Evolutionary conservation across 1,139 yeast genomes (phyloP), one percentile per base, ranked within the genome.

Genomic region (Scheffersomyces insectosa): DNA sequence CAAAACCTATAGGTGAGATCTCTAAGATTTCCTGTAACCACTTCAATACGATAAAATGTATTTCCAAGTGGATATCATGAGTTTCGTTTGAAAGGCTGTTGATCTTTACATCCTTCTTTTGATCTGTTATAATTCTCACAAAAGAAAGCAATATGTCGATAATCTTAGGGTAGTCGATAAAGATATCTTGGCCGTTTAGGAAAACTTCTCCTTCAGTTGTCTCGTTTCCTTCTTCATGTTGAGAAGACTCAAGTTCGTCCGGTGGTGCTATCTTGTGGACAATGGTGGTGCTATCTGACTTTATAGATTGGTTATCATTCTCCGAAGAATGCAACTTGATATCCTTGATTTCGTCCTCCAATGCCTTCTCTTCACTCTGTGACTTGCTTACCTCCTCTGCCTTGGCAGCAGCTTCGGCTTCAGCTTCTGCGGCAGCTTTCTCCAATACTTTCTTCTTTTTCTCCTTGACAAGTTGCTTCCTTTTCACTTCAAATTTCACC

Each of bases 151-250:
- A 66, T 37, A 91, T 90, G 44, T 83, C 88, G 39, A 90, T 84
- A 38, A 93, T 84, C 54, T 82, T 86, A 4, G 90, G 82, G 56
- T 83, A 89, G 63, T 91, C 95, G 39, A 93, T 77, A 48, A 80
- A 81, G 15, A 90, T 84, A 58, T 93, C 96, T 59, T 90, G 97
- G 0, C 97, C 97, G 3, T 88, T 88, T 13, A 85, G 72, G 54
- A 85, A 85, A 8, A 82, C 66, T 5, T 55, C 52, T 15, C 82
- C 88, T 16, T 82, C 85, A 10, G 33, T 38, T n/a, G 46, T 30
- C 8, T 36, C 41, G 4, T 27, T 13, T 23, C 36, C 42, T 27
- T 31, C 34, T 12, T 31, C 34, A 10, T 31, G 34, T n/a, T 35
- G 44, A 25, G 39, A 33, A 28, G 23, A 9, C n/a, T 8, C 36